phyloP scores from a whole-genome alignment of 73 alveolate species.

The Breviolum minutum region DNA sequence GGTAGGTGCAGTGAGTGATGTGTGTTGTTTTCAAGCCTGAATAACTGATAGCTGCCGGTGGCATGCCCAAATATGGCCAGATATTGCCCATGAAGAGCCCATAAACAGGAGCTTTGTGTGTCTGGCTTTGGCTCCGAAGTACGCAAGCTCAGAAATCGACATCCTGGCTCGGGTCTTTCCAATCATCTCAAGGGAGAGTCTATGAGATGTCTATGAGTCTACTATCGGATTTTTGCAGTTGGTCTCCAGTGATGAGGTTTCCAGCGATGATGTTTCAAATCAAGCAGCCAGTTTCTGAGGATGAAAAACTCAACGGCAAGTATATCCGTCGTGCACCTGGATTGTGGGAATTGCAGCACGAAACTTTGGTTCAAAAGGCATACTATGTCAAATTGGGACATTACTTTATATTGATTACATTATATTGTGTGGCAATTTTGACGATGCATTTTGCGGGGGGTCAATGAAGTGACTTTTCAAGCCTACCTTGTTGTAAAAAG shows the following conservation, averaged over 20 bases:
- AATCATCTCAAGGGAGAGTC: neutral
- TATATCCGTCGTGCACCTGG: neutral
- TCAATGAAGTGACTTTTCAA: too few species aligned
- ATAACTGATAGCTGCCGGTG: neutral
- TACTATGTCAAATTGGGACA: neutral
- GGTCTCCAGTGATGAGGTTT: too few species aligned
- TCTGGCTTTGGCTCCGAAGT: conserved; percentile 25
- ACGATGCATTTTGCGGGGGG: neutral
- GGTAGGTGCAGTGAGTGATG: neutral
- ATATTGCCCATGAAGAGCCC: neutral
- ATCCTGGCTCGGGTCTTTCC: neutral
- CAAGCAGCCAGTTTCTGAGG: neutral
- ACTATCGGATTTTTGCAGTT: too few species aligned
- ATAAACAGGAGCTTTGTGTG: conserved; percentile 7
- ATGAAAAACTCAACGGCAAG: conserved; percentile 58
- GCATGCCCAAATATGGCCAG: too few species aligned
- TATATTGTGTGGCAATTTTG: neutral
- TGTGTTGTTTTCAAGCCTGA: neutral
- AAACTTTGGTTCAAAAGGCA: neutral
- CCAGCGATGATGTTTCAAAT: too few species aligned
- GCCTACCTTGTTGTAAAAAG: too few species aligned
- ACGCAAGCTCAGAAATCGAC: neutral
- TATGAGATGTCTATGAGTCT: neutral
- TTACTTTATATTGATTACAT: neutral
- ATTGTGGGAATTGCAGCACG: neutral